Percentiles rank a stretch among this genome's conserved stretches.
These are phyloP conservation scores for Tolypocladium inflatum DNA, from an alignment of 2,329 filamentous ascomycete genomes.

Conservation along the genomic window DNA sequence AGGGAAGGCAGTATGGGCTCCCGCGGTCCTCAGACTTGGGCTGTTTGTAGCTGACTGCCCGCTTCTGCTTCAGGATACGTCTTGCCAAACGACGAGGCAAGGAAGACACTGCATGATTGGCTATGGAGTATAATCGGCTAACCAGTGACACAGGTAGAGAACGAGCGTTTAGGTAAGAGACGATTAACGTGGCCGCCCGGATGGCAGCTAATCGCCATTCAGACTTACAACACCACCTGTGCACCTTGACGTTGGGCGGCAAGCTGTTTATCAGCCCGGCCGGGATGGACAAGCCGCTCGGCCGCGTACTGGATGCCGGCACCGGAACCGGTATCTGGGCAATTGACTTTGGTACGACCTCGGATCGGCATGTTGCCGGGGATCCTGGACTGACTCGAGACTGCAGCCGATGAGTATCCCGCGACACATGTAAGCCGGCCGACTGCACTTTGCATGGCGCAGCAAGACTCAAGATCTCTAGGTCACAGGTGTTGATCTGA, in stretches of 20 bases:
- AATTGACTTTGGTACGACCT: slow-evolving; percentile 29
- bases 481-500: slow-evolving; percentile 31
- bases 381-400: background rate
- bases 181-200: background rate
- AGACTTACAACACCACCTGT: slow-evolving; percentile 28
- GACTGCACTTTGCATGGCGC: accelerated
- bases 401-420: slow-evolving; percentile 18
- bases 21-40: no score
- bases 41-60: background rate
- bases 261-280: slow-evolving; percentile 18
- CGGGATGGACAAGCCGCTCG: slow-evolving; percentile 9
- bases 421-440: slow-evolving; percentile 13
- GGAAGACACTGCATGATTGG: background rate
- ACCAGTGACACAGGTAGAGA: slow-evolving; percentile 13
- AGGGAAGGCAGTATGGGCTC: slow-evolving; percentile 14
- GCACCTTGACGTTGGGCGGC: slow-evolving; percentile 19
- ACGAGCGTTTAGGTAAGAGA: slow-evolving; percentile 18
- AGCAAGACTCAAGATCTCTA: slow-evolving; percentile 1
- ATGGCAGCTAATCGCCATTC: background rate
- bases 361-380: no score
- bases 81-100: slow-evolving; percentile 19
- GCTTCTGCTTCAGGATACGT: slow-evolving; percentile 13
- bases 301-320: slow-evolving; percentile 33
- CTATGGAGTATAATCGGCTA: background rate
- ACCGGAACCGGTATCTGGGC: slow-evolving; percentile 38